A percentile compares a stretch with the other conserved stretches of the same genome.
Conservation (phyloP, 2,329 filamentous ascomycete species). For the Fusarium sacchari region DNA sequence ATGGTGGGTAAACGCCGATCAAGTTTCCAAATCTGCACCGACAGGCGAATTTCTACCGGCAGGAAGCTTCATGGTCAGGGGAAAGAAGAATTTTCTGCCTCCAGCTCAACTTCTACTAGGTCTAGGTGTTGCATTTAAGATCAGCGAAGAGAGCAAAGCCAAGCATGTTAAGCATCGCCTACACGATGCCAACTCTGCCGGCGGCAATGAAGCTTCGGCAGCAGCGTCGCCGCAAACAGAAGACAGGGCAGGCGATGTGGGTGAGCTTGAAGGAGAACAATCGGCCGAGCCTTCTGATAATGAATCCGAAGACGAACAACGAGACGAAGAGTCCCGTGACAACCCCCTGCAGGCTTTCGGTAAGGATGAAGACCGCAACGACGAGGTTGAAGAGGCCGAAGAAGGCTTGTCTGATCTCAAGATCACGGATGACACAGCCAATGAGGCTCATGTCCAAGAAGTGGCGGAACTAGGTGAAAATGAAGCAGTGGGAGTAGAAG, state of each 20-base stretch:
- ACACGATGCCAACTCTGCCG: slow-evolving; percentile 40
- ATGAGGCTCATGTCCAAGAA: slow-evolving; percentile 47
- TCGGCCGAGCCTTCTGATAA: slow-evolving; percentile 47
- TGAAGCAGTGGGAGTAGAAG: slow-evolving; percentile 37
- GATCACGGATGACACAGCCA: slow-evolving; percentile 38
- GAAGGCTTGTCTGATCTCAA: slow-evolving; percentile 41
- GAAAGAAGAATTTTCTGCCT: slow-evolving; percentile 90
- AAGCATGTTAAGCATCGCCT: slow-evolving; percentile 78
- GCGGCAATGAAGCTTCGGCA: slow-evolving; percentile 19
- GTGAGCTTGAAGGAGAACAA: slow-evolving; percentile 37
- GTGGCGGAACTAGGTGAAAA: slow-evolving; percentile 37
- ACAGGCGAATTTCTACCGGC: slow-evolving; percentile 82
- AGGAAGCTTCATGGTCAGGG: slow-evolving; percentile 83
- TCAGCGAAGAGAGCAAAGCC: slow-evolving; percentile 86
- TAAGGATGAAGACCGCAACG: slow-evolving; percentile 37
- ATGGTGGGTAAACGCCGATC: slow-evolving; percentile 92
- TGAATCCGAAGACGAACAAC: slow-evolving; percentile 48
- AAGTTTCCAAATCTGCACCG: slow-evolving; percentile 86
- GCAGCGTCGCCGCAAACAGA: slow-evolving; percentile 40
- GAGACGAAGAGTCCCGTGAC: slow-evolving; percentile 46
- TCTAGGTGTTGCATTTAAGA: slow-evolving; percentile 86
- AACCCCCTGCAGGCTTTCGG: slow-evolving; percentile 51
- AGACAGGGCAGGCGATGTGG: slow-evolving; percentile 33
- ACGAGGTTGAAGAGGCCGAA: slow-evolving; percentile 42
- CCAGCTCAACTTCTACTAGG: slow-evolving; percentile 89